Percentiles rank a stretch among this genome's conserved stretches.
phyloP scores from a whole-genome alignment of 2,329 filamentous ascomycete genomes.

The Pleomassaria siparia region DNA sequence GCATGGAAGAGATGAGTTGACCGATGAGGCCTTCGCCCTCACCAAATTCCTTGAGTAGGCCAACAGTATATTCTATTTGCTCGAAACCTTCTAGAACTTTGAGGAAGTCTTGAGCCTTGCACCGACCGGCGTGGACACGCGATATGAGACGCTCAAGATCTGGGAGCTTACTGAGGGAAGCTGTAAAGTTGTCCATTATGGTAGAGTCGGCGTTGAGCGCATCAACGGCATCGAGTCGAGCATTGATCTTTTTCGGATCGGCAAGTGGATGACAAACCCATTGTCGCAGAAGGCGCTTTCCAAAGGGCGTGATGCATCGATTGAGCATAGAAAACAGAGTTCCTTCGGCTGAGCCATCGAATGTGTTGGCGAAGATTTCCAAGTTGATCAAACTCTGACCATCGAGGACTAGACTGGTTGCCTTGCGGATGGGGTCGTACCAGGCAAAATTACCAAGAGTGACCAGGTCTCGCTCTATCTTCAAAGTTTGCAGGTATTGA shows the following conservation, averaged over 20 bases:
- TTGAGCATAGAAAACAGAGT: slow-evolving; percentile 91
- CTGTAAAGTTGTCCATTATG: slow-evolving; percentile 83
- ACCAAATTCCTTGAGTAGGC: slow-evolving; percentile 71
- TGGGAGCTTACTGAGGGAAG: slow-evolving; percentile 86
- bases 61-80: slow-evolving; percentile 94
- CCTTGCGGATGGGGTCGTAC: slow-evolving; percentile 92
- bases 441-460: slow-evolving; percentile 87
- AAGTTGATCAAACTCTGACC: slow-evolving; percentile 97
- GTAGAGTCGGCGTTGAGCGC: slow-evolving; percentile 81
- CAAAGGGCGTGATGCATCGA: slow-evolving; percentile 92
- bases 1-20: slow-evolving; percentile 81
- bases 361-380: slow-evolving; percentile 93
- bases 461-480: slow-evolving; percentile 83
- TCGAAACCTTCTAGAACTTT: slow-evolving; percentile 94
- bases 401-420: slow-evolving; percentile 85
- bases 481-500: slow-evolving; percentile 79
- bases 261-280: slow-evolving; percentile 97
- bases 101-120: slow-evolving; percentile 88
- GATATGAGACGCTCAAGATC: slow-evolving; percentile 94
- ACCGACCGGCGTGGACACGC: slow-evolving; percentile 88
- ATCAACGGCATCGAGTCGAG: slow-evolving; percentile 90
- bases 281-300: slow-evolving; percentile 91
- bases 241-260: slow-evolving; percentile 85
- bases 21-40: slow-evolving; percentile 83
- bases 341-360: slow-evolving; percentile 80